Evolutionary conservation across 2,329 filamentous ascomycete genomes (phyloP).

Genomic region (Thelonectria discophora): DNA sequence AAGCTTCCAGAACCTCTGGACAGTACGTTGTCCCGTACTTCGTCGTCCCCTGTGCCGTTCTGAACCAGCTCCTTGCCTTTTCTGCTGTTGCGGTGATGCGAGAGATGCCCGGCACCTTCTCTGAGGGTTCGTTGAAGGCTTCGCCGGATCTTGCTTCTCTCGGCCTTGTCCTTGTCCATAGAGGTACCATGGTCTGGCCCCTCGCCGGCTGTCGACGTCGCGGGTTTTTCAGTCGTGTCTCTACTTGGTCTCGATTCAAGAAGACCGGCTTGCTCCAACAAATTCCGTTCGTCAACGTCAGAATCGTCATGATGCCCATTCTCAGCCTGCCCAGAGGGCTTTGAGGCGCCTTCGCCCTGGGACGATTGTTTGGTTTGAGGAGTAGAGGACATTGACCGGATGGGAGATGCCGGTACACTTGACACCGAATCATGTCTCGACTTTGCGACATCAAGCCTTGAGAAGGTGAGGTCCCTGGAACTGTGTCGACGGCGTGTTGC

Average conservation of each 20-base stretch:
- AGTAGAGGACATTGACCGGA: constrained; percentile 37
- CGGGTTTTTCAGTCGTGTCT: constrained; percentile 47
- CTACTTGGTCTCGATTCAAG: constrained; percentile 54
- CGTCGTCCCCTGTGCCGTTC: constrained; percentile 47
- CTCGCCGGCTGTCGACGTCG: constrained; percentile 47
- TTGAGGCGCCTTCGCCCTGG: constrained; percentile 33
- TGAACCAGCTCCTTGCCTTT: constrained; percentile 71
- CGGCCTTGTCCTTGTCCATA: constrained; percentile 59
- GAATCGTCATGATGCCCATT: constrained; percentile 54
- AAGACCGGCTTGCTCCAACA: constrained; percentile 74
- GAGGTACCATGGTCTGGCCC: constrained; percentile 46
- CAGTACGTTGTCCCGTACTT: constrained; percentile 71
- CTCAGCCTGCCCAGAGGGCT: constrained; percentile 29
- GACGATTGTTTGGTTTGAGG: constrained; percentile 32
- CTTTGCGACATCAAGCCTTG: constrained; percentile 35
- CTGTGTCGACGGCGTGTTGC: constrained; percentile 40
- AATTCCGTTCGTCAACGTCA: constrained; percentile 73
- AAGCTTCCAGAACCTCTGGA: constrained; percentile 86
- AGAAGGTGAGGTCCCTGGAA: constrained; percentile 38
- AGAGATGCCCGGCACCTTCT: constrained; percentile 75
- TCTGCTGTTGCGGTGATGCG: constrained; percentile 75
- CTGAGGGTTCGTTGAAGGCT: constrained; percentile 90
- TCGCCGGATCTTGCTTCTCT: constrained; percentile 77
- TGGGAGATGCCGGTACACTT: constrained; percentile 43
- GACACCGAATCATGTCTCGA: constrained; percentile 46